These are phyloP conservation scores for Cryphonectria radicalis DNA, from an alignment of 2,329 filamentous ascomycete genomes.

Conservation along the genomic window DNA sequence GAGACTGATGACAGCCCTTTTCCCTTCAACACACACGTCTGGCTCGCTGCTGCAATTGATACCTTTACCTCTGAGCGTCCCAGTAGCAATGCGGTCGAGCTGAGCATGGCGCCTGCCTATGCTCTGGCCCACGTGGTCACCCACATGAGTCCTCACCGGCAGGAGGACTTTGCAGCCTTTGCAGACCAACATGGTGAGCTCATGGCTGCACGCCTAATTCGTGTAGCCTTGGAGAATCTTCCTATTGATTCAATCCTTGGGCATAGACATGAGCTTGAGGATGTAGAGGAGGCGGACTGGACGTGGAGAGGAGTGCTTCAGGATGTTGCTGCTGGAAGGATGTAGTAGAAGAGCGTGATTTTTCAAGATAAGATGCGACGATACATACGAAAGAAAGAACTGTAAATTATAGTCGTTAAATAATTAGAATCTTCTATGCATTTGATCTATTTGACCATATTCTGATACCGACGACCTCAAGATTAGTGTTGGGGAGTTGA, in stretches of 20 bases:
- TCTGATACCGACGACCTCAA: too few relatives aligned
- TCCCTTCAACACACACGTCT: background rate
- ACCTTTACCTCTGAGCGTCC: background rate
- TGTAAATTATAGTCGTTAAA: too few relatives aligned
- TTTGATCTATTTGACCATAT: too few relatives aligned
- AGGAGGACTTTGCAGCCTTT: constrained; percentile 4
- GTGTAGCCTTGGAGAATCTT: background rate
- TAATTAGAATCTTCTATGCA: too few relatives aligned
- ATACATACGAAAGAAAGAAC: background rate
- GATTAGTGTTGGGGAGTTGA: too few relatives aligned
- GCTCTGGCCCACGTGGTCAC: background rate
- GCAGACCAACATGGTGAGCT: background rate
- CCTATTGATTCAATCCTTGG: background rate
- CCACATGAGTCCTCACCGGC: background rate
- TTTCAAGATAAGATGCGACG: background rate
- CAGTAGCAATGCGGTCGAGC: background rate
- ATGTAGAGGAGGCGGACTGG: background rate
- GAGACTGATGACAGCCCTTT: background rate
- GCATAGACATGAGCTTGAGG: background rate
- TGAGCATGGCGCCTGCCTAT: background rate
- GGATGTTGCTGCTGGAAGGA: background rate
- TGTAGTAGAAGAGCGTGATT: background rate
- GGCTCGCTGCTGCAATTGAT: background rate
- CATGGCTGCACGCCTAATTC: background rate
- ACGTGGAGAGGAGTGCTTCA: background rate